Percentiles rank a stretch among this genome's conserved stretches.
Evolutionary conservation across 1,284 basidiomycete species (phyloP).

Genomic region (Cryptococcus sp.): DNA sequence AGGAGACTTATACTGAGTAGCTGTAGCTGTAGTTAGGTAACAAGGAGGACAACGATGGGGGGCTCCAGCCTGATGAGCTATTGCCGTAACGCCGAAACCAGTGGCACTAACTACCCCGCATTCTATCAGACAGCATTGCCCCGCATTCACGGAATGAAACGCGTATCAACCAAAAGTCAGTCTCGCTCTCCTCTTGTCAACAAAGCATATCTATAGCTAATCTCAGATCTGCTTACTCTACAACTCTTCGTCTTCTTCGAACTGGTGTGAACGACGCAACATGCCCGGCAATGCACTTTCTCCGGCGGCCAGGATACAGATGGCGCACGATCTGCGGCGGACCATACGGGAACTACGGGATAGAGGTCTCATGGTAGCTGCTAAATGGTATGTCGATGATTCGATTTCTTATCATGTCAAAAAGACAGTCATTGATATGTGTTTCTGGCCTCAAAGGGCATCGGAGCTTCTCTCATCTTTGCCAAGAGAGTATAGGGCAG

Average conservation of each 20-base stretch:
- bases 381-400: conserved; percentile 47
- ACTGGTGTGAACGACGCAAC: not conserved
- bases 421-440: too few species aligned
- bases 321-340: conserved; percentile 48
- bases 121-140: not conserved
- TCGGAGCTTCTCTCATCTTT: conserved; percentile 50
- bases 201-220: too few species aligned
- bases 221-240: not conserved
- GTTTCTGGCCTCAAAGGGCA: conserved; percentile 34
- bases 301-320: conserved; percentile 31
- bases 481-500: conserved; percentile 38
- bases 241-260: not conserved
- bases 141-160: too few species aligned
- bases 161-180: too few species aligned
- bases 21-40: not conserved
- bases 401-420: too few species aligned
- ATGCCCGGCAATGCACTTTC: conserved; percentile 18
- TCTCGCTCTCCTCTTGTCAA: too few species aligned
- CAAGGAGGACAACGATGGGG: not conserved
- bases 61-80: not conserved
- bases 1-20: not conserved
- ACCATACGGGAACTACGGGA: conserved; percentile 49
- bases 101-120: not conserved
- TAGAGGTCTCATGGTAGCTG: conserved; percentile 48
- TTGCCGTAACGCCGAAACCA: not conserved